These are phyloP conservation scores for Vitis hybrid DNA, from an alignment of 177 flowering plant genomes.

Conservation along the genomic window DNA sequence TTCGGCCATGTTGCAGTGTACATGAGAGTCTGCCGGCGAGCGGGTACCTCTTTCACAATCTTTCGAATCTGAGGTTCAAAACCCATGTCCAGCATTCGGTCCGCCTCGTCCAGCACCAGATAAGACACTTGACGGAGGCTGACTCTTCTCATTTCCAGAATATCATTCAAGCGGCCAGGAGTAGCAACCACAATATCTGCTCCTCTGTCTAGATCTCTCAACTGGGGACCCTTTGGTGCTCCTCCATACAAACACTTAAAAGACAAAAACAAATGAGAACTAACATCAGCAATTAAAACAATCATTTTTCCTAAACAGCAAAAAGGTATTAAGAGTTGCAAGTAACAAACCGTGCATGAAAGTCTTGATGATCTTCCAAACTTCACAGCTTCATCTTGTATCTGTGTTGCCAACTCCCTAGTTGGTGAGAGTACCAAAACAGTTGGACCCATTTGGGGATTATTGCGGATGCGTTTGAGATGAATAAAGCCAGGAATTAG, in stretches of 20 bases:
- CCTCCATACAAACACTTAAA: constrained; percentile 91
- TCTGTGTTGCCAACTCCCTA: constrained; percentile 94
- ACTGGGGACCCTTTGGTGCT: constrained; percentile 93
- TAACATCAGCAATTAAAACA: neutral
- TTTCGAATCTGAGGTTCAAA: constrained; percentile 97
- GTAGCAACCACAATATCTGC: constrained; percentile 90
- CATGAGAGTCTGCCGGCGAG: constrained; percentile 90
- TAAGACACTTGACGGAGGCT: constrained; percentile 80
- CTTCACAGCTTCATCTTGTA: constrained; percentile 87
- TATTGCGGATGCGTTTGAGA: constrained; percentile 57
- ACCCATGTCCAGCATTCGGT: constrained; percentile 98
- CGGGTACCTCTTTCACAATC: constrained; percentile 86
- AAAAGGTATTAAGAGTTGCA: neutral
- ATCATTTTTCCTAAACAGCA: neutral
- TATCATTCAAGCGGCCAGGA: constrained; percentile 95
- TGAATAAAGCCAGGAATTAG: constrained; percentile 82
- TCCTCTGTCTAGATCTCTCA: constrained; percentile 82
- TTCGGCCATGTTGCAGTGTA: constrained; percentile 98
- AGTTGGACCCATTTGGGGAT: constrained; percentile 77
- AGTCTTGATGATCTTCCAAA: constrained; percentile 79
- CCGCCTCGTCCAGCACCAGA: constrained; percentile 94
- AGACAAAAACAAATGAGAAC: neutral
- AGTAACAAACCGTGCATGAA: constrained; percentile 65
- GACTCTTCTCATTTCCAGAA: constrained; percentile 79
- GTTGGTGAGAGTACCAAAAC: constrained; percentile 91